Percentiles rank a stretch among this genome's conserved stretches.
Conservation (phyloP, 1,284 basidiomycete species). For the Kwoniella shivajii region DNA sequence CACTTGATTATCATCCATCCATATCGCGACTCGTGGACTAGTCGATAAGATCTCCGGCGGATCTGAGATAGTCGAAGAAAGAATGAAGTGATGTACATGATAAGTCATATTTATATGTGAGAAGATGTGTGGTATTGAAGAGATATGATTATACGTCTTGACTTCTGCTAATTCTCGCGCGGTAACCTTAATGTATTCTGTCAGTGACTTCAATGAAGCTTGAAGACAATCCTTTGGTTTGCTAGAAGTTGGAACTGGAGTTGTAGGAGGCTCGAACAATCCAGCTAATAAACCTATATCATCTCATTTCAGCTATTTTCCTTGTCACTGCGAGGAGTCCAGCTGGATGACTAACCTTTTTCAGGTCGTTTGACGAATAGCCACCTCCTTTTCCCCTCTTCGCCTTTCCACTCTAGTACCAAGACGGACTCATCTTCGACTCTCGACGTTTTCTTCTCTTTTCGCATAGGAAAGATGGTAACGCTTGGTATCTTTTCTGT, state of each 20-base stretch:
- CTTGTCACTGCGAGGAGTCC: neutral
- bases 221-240: conserved; percentile 11
- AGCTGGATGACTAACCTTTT: conserved; percentile 61
- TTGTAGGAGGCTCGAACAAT: conserved; percentile 58
- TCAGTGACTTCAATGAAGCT: conserved; percentile 8
- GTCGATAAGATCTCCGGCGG: neutral
- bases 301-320: neutral
- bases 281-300: conserved; percentile 79
- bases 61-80: neutral
- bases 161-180: neutral
- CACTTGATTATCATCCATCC: conserved; percentile 39
- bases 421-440: conserved; percentile 85
- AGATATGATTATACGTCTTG: conserved; percentile 31
- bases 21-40: conserved; percentile 16
- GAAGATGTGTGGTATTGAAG: conserved; percentile 79
- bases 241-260: conserved; percentile 19
- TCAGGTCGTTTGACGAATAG: conserved; percentile 78
- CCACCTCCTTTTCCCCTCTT: conserved; percentile 58
- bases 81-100: conserved; percentile 57
- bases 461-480: conserved; percentile 83
- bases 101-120: conserved; percentile 91
- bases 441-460: conserved; percentile 76
- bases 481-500: conserved; percentile 54
- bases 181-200: conserved; percentile 7
- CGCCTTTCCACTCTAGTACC: conserved; percentile 73